A percentile compares a stretch with the other conserved stretches of the same genome.
These are phyloP conservation scores for Annulohypoxylon nitens DNA, from an alignment of 495 filamentous ascomycete species.

Conservation along the genomic window DNA sequence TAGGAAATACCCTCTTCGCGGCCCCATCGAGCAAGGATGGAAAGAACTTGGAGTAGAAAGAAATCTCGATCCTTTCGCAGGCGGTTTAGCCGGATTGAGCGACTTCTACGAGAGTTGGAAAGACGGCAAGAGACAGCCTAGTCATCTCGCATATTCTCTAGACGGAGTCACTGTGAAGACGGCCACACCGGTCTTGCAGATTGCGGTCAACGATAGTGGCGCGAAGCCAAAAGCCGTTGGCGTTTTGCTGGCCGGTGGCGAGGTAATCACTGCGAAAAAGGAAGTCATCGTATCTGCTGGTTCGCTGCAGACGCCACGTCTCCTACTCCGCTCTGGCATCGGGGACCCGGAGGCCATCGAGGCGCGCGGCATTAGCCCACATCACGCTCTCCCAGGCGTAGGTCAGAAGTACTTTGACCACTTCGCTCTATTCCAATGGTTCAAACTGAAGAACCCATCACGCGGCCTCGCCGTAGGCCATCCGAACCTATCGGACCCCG, in stretches of 20 bases:
- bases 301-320: slow-evolving; percentile 64
- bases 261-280: slow-evolving; percentile 52
- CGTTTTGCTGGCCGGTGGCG: slow-evolving; percentile 50
- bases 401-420: slow-evolving; percentile 68
- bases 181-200: not conserved
- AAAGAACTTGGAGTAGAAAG: slow-evolving; percentile 3
- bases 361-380: slow-evolving; percentile 59
- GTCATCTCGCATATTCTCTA: slow-evolving; percentile 4
- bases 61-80: slow-evolving; percentile 1
- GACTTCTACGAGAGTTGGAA: slow-evolving; percentile 18
- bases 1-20: slow-evolving; percentile 8
- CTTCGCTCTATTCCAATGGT: slow-evolving; percentile 34
- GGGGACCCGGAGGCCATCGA: slow-evolving; percentile 61
- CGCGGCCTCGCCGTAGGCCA: slow-evolving; percentile 24
- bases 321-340: slow-evolving; percentile 70
- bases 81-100: not conserved
- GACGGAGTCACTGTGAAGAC: not conserved
- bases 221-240: slow-evolving; percentile 53
- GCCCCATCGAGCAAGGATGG: slow-evolving; percentile 12
- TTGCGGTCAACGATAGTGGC: not conserved
- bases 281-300: slow-evolving; percentile 68
- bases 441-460: slow-evolving; percentile 16
- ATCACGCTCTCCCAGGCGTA: slow-evolving; percentile 61
- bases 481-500: slow-evolving; percentile 2
- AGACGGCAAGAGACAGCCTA: slow-evolving; percentile 8